A percentile compares a stretch with the other conserved stretches of the same genome.
These are phyloP conservation scores for Sporothrix protearum DNA, from an alignment of 2,329 filamentous ascomycete species.

Conservation along the genomic window DNA sequence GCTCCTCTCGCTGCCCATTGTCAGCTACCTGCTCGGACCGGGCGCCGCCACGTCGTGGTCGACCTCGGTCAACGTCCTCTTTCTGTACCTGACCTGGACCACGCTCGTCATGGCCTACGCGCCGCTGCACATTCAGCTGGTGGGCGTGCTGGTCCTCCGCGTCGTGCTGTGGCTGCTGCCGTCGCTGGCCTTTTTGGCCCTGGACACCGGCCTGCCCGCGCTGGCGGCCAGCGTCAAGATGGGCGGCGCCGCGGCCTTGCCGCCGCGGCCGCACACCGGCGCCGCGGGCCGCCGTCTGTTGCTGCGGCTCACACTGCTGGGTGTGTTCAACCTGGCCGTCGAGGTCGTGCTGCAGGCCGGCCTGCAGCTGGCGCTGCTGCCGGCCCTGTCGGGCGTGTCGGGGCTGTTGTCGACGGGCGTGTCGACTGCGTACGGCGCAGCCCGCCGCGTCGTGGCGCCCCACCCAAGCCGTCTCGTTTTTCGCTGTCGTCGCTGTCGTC, in stretches of 20 bases:
- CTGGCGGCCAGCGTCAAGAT: slow-evolving; percentile 67
- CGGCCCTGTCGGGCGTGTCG: slow-evolving; percentile 39
- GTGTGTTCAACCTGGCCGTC: slow-evolving; percentile 45
- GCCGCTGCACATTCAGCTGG: slow-evolving; percentile 69
- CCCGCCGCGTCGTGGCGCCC: neutral
- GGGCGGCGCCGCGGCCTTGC: slow-evolving; percentile 52
- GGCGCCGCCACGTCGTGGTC: slow-evolving; percentile 63
- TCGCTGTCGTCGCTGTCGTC: neutral
- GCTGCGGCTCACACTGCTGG: slow-evolving; percentile 39
- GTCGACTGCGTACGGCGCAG: neutral
- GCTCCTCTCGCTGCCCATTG: slow-evolving; percentile 67
- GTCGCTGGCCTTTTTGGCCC: slow-evolving; percentile 65
- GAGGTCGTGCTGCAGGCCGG: slow-evolving; percentile 44
- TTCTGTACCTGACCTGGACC: slow-evolving; percentile 89
- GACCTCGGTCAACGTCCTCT: slow-evolving; percentile 77
- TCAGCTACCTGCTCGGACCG: slow-evolving; percentile 63
- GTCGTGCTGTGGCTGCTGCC: slow-evolving; percentile 69
- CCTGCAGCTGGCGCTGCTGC: slow-evolving; percentile 38
- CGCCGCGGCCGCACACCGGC: slow-evolving; percentile 46
- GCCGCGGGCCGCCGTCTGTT: slow-evolving; percentile 32
- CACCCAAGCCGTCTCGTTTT: neutral
- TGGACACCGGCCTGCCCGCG: slow-evolving; percentile 68
- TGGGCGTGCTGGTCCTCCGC: slow-evolving; percentile 65
- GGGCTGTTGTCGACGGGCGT: neutral
- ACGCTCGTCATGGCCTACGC: slow-evolving; percentile 76